These are phyloP conservation scores for Plasmodium coatneyi DNA, from an alignment of 169 alveolate species.

Conservation along the genomic window DNA sequence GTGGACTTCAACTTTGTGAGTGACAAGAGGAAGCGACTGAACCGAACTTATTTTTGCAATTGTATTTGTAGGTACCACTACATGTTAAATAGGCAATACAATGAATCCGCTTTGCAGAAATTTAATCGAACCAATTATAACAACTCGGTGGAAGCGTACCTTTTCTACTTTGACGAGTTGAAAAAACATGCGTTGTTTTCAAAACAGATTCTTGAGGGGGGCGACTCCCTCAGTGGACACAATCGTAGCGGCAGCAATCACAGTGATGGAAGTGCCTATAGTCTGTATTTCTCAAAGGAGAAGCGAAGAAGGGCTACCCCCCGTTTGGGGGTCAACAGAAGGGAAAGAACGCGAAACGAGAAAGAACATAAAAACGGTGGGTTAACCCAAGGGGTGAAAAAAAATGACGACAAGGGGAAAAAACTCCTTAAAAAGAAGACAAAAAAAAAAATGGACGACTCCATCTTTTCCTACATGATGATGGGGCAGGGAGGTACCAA, in stretches of 20 bases:
- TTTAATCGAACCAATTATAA: constrained; percentile 17
- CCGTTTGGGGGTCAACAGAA: not conserved
- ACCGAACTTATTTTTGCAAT: constrained; percentile 8
- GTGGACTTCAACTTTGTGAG: constrained; percentile 15
- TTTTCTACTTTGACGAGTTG: constrained; percentile 33
- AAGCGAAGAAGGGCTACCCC: not conserved
- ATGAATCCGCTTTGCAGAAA: not conserved
- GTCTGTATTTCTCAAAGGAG: not conserved
- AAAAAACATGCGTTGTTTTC: not conserved
- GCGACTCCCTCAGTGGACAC: not conserved
- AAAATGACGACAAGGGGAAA: not conserved
- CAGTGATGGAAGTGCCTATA: not conserved
- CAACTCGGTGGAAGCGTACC: constrained; percentile 13
- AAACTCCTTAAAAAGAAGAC: not conserved
- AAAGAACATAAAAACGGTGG: not conserved
- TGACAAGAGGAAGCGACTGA: not conserved
- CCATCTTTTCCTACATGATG: constrained; percentile 21
- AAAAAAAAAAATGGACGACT: constrained; percentile 33
- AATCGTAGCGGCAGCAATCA: not conserved
- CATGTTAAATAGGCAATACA: constrained; percentile 7
- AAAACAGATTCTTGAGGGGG: not conserved
- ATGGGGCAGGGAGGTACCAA: constrained; percentile 10
- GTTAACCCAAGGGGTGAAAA: not conserved
- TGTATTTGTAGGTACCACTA: constrained; percentile 12
- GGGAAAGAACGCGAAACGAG: not conserved